phyloP scores from a whole-genome alignment of 441 rosid genomes.

The Brassica balearica region DNA sequence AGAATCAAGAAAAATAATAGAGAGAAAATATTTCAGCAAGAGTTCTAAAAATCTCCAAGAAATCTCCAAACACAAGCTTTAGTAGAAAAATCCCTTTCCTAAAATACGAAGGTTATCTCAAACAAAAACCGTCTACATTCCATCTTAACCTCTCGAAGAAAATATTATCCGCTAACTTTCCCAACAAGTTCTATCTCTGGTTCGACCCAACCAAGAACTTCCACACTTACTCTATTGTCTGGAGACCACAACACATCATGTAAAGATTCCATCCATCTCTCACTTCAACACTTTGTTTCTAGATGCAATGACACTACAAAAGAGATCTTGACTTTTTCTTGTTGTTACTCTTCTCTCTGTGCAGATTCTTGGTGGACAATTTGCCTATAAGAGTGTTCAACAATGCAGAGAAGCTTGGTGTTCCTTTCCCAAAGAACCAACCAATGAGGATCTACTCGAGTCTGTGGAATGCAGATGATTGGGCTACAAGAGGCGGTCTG shows the following conservation, averaged over 20 bases:
- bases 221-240: slow-evolving; percentile 66
- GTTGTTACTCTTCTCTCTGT: not conserved
- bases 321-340: not conserved
- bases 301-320: not conserved
- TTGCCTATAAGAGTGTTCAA: slow-evolving; percentile 58
- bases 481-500: slow-evolving; percentile 67
- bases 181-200: slow-evolving; percentile 54
- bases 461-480: slow-evolving; percentile 64
- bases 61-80: too few relatives aligned
- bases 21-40: too few relatives aligned
- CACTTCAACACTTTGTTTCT: not conserved
- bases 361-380: slow-evolving; percentile 59
- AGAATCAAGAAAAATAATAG: too few relatives aligned
- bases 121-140: too few relatives aligned
- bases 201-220: slow-evolving; percentile 65
- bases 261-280: not conserved
- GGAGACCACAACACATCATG: slow-evolving; percentile 66
- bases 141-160: too few relatives aligned
- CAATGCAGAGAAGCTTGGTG: slow-evolving; percentile 55
- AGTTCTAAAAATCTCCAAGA: too few relatives aligned
- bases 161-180: too few relatives aligned
- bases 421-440: slow-evolving; percentile 61
- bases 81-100: too few relatives aligned
- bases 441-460: slow-evolving; percentile 63
- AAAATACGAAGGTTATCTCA: too few relatives aligned